Conservation (phyloP, 1,284 basidiomycete genomes). For the Pseudozyma pruni region DNA sequence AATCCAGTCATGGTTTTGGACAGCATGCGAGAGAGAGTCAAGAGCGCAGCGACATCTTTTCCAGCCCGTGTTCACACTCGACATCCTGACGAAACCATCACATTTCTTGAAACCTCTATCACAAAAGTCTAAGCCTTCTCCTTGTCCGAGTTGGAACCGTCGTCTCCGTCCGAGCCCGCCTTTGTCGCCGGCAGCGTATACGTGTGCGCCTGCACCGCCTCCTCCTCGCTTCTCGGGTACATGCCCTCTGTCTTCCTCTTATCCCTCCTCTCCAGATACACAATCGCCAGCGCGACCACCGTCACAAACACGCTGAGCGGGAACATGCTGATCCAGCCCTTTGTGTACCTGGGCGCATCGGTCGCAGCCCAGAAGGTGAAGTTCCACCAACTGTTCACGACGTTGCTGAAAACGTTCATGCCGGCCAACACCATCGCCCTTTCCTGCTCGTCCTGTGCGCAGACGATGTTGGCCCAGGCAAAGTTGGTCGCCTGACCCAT, state of each 20-base stretch:
- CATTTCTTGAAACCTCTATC: too few relatives aligned
- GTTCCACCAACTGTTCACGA: constrained; percentile 60
- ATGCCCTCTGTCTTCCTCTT: constrained; percentile 7
- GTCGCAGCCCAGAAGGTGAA: constrained; percentile 57
- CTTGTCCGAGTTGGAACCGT: constrained; percentile 6
- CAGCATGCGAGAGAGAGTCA: too few relatives aligned
- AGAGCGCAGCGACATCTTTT: too few relatives aligned
- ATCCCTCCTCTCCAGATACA: constrained; percentile 35
- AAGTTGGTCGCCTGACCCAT: constrained; percentile 65
- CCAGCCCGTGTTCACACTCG: too few relatives aligned
- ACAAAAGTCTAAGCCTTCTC: constrained; percentile 6
- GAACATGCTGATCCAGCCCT: constrained; percentile 60
- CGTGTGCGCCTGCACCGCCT: not conserved
- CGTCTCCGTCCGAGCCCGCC: not conserved
- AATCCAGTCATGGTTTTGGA: too few relatives aligned
- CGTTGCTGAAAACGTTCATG: constrained; percentile 52
- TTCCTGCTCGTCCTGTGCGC: constrained; percentile 58
- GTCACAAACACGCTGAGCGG: constrained; percentile 34
- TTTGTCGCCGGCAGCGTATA: constrained; percentile 13
- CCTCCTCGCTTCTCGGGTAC: constrained; percentile 4
- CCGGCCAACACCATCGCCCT: constrained; percentile 52
- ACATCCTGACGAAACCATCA: too few relatives aligned
- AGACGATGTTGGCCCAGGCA: constrained; percentile 64
- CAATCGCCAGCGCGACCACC: constrained; percentile 32
- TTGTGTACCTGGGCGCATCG: constrained; percentile 50